Base-by-base conservation (phyloP, 352 stramenopile genomes). In the Globisporangium paroecandrum region DNA sequence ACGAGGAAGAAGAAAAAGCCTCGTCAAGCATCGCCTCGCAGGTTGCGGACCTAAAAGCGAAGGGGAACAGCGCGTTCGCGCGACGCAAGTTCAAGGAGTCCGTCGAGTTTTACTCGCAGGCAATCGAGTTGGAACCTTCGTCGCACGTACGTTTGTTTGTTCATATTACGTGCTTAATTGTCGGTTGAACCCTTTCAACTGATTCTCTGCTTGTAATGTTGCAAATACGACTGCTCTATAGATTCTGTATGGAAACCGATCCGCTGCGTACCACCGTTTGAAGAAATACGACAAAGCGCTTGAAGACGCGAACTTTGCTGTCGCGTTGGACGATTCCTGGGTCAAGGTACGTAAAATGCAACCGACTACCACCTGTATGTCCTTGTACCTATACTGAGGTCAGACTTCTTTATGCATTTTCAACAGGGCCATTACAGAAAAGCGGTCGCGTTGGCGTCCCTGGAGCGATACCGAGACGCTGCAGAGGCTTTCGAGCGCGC, bases 71-170 rank as follows among this genome's bases (percentile, higher is more conserved):
- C 4, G 86, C 86, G 9, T 96, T 96, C 69, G 77, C 85, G 20
- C 79, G 77, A 29, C 73, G 78, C 3, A 78, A 91, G 12, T 98
- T 98, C 69, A 69, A 82, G 32, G 80, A 80, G 15, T 91, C 94
- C 4, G 78, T 90, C 38, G 74, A 85, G 38, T 84, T 85, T n/a
- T 98, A 98, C 72, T 92, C 87, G 15, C 81, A 97, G 36, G 92
- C 93, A 8, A 97, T 98, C 47, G 75, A 77, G 22, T 46, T 93
- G 55, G 77, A 94, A 6, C 76, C 86, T 8, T 77, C 68, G 9
- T 92, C 86, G 22, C 85, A 94, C 69, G 88, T 96, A 73, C 46
- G 80, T 69, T 36, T 25, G 32, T 27, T 53, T 3, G 22, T 32
- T 18, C 25, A 18, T 43, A 4, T 43, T 18, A 43, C 10, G 3